A percentile compares a stretch with the other conserved stretches of the same genome.
phyloP scores from a whole-genome alignment of 805 yeast species.

The Saccharomyces eubayanus region DNA sequence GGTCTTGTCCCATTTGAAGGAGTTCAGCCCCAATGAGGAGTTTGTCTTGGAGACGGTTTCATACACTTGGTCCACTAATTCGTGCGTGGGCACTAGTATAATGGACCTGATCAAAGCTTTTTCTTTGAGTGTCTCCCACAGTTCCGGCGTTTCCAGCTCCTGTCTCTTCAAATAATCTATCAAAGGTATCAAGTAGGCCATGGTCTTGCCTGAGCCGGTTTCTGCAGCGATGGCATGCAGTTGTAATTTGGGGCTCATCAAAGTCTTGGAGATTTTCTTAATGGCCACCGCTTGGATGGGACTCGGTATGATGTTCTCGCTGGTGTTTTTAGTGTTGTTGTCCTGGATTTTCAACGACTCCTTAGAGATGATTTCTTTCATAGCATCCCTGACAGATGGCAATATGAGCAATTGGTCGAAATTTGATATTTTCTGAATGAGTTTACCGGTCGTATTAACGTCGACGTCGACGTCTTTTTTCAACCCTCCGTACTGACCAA shows the following conservation, averaged over 20 bases:
- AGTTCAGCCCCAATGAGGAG: conserved; percentile 34
- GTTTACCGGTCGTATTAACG: conserved; percentile 31
- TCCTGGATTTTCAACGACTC: conserved; percentile 35
- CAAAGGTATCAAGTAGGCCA: conserved; percentile 79
- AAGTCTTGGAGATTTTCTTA: conserved; percentile 25
- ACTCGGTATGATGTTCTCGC: conserved; percentile 42
- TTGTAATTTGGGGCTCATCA: conserved; percentile 38
- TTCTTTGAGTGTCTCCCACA: conserved; percentile 29
- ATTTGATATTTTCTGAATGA: conserved; percentile 45
- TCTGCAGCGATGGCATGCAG: conserved; percentile 85
- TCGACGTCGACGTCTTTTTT: conserved; percentile 33
- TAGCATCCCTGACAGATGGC: conserved; percentile 56
- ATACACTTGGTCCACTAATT: conserved; percentile 73
- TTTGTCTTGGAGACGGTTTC: conserved; percentile 32
- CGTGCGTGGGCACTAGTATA: conserved; percentile 84
- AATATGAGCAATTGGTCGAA: conserved; percentile 62
- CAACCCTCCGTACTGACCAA: conserved; percentile 45
- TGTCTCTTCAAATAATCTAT: conserved; percentile 59
- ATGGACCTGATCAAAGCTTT: conserved; percentile 55
- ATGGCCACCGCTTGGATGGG: conserved; percentile 79
- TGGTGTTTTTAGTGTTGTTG: conserved; percentile 1
- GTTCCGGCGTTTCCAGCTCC: conserved; percentile 34
- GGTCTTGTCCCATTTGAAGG: conserved; percentile 56
- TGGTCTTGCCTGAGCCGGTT: conserved; percentile 94
- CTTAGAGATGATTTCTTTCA: conserved; percentile 44